Evolutionary conservation across 1,284 basidiomycete genomes (phyloP), one percentile per base, ranked within the genome.

Genomic region (Puccinia horiana): DNA sequence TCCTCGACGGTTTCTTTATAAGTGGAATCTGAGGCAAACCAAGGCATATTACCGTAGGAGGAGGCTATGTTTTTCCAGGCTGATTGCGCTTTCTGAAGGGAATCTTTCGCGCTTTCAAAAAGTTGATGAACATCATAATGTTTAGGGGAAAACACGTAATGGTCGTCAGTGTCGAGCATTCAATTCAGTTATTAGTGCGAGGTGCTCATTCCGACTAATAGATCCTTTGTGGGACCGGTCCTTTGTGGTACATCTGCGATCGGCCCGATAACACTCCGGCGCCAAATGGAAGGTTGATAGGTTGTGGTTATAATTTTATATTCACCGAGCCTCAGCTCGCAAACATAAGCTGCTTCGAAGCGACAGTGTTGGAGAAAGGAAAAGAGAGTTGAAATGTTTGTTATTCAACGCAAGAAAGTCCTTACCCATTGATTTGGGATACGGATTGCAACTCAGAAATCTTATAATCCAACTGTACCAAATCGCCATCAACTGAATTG

Each of bases 31-130:
- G 77, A 79, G 20, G 77, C 78, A 69, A 81, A 63, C 78, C 78
- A 81, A 23, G 78, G 78, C n/a, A 44, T 70, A 37, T 81, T 56
- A 16, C 65, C 54, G 69, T 58, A 81, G 11, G 78, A 32, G 14
- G n/a, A 58, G 29, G 78, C 65, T 58, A 81, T 61, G 23, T 81
- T 35, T 49, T 81, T 42, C 78, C 78, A 81, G 40, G 78, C 49
- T 2, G 42, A 58, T 61, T 63, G 65, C 37, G 78, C 69, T 29
- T 54, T 40, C 32, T 73, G 35, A 26, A 81, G 44, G 16, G 69
- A 70, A 18, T 54, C 69, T 58, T 63, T 81, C 23, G 78, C 78
- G 14, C 54, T 18, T 47, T 37, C 47, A 37, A 69, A 81, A 26
- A 70, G 65, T 37, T 47, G 35, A 26, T 63, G 69, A n/a, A 81